Evolutionary conservation across 352 stramenopile species (phyloP).

Genomic region (Thraustochytrium sp.): DNA sequence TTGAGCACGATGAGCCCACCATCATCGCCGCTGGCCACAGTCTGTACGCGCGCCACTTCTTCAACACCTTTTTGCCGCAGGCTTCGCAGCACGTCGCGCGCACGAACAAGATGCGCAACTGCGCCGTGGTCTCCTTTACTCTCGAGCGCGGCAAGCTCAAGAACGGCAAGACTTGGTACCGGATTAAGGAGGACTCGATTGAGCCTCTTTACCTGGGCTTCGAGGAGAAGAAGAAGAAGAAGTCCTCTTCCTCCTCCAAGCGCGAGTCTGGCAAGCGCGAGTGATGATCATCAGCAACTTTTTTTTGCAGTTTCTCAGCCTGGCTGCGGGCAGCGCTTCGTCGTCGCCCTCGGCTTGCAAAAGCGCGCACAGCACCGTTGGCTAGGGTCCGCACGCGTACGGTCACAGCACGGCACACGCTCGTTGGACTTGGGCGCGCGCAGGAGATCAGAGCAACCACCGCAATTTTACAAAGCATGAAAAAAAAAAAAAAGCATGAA

Average conservation of each 20-base stretch:
- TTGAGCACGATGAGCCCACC: conserved; percentile 59
- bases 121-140: conserved; percentile 65
- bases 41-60: conserved; percentile 74
- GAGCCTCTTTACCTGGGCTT: conserved; percentile 34
- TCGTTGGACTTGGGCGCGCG: too few species aligned
- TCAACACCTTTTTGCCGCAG: conserved; percentile 64
- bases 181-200: conserved; percentile 37
- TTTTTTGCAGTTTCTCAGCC: neutral
- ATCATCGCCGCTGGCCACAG: conserved; percentile 74
- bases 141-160: conserved; percentile 52
- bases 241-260: conserved; percentile 36
- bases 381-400: too few species aligned
- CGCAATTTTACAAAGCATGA: neutral
- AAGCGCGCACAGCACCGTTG: too few species aligned
- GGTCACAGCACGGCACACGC: too few species aligned
- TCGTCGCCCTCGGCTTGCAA: too few species aligned
- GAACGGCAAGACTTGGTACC: conserved; percentile 45
- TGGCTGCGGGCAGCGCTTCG: too few species aligned
- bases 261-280: neutral
- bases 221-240: conserved; percentile 43
- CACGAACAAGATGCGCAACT: conserved; percentile 66
- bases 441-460: too few species aligned
- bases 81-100: conserved; percentile 52
- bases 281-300: neutral
- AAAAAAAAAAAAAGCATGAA: neutral